Conservation (phyloP, 306 rosid species). For the Neltuma alba region DNA sequence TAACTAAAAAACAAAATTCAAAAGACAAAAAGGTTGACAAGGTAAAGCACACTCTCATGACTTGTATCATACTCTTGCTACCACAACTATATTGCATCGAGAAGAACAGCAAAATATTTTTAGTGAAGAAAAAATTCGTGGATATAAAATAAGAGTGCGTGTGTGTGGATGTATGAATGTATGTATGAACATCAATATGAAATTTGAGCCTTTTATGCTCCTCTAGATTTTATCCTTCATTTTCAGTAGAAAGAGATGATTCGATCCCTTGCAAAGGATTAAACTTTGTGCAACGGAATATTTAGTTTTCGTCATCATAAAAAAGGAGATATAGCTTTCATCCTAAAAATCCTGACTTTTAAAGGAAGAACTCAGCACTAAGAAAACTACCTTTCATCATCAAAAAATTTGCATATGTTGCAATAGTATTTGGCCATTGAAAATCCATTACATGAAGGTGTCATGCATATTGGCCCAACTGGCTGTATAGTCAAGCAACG, state of each 20-base stretch:
- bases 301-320: neutral
- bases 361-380: slow-evolving; percentile 24
- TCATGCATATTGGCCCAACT: slow-evolving; percentile 80
- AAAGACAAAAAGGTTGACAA: slow-evolving; percentile 9
- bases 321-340: slow-evolving; percentile 22
- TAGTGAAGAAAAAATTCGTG: neutral
- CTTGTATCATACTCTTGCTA: neutral
- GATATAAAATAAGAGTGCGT: neutral
- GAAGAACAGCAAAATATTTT: neutral
- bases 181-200: neutral
- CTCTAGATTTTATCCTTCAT: slow-evolving; percentile 14
- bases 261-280: neutral
- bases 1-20: slow-evolving; percentile 20
- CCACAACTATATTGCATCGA: slow-evolving; percentile 19
- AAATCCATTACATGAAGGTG: slow-evolving; percentile 86
- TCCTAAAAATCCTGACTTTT: slow-evolving; percentile 19
- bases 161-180: neutral
- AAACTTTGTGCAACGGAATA: slow-evolving; percentile 3
- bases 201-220: neutral
- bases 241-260: neutral
- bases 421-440: slow-evolving; percentile 91
- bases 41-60: slow-evolving; percentile 11
- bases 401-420: slow-evolving; percentile 93
- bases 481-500: slow-evolving; percentile 75
- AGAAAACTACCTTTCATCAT: slow-evolving; percentile 79